Conservation (phyloP, 2,329 filamentous ascomycete species). For the Xylaria sp. region DNA sequence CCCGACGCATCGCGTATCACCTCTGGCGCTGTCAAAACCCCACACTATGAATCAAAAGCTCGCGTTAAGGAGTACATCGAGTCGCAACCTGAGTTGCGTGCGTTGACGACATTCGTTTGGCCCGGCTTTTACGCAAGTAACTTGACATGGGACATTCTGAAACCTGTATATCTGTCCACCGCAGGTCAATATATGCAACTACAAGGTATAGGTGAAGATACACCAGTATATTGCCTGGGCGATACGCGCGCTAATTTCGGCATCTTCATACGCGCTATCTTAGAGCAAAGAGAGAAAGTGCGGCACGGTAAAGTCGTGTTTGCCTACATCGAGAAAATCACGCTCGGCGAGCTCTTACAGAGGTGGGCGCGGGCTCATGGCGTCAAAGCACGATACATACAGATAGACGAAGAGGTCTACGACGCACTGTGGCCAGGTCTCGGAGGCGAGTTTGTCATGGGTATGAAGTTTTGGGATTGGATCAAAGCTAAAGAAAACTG, state of each 20-base stretch:
- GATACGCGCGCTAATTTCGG: conserved; percentile 26
- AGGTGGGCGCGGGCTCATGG: conserved; percentile 8
- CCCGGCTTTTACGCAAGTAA: conserved; percentile 28
- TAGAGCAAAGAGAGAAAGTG: conserved; percentile 12
- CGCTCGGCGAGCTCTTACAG: conserved; percentile 19
- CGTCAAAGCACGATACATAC: conserved; percentile 18
- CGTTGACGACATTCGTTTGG: conserved; percentile 27
- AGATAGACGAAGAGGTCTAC: conserved; percentile 10
- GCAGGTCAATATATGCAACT: conserved; percentile 17
- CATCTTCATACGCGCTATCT: conserved; percentile 16
- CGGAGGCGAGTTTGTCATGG: conserved; percentile 21
- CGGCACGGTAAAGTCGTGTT: not conserved
- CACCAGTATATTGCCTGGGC: conserved; percentile 20
- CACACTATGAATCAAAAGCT: conserved; percentile 26
- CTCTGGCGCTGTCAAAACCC: conserved; percentile 9
- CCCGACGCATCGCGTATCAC: conserved; percentile 25
- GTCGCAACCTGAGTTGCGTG: not conserved
- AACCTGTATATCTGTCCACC: conserved; percentile 13
- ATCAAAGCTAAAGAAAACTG: not conserved
- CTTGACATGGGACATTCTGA: conserved; percentile 17
- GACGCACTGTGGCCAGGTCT: conserved; percentile 16
- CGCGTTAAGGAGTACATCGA: not conserved
- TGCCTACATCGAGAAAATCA: conserved; percentile 18
- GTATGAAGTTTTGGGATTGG: conserved; percentile 25
- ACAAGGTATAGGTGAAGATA: conserved; percentile 13